Conservation (phyloP, 2,329 filamentous ascomycete species). For the Blumeria hordei region DNA sequence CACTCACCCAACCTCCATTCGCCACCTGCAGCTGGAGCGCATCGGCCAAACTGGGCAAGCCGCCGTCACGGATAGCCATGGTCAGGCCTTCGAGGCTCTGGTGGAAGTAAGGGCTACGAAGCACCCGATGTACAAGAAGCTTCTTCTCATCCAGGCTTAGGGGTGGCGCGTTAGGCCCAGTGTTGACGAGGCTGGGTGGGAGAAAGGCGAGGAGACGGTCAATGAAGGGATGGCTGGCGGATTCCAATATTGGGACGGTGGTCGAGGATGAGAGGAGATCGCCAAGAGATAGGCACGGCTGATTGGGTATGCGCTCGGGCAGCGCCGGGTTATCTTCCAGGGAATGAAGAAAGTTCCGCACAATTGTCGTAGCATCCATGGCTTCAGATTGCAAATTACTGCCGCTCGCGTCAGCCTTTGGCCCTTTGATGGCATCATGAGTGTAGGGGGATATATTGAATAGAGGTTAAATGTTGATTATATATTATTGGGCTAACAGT, state of each 20-base stretch:
- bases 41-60: slow-evolving; percentile 70
- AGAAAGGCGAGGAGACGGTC: slow-evolving; percentile 57
- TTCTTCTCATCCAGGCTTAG: slow-evolving; percentile 59
- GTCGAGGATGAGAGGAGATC: slow-evolving; percentile 60
- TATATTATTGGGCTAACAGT: no score
- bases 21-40: slow-evolving; percentile 59
- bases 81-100: slow-evolving; percentile 72
- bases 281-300: slow-evolving; percentile 39
- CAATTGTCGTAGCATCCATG: slow-evolving; percentile 47
- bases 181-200: slow-evolving; percentile 17
- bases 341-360: slow-evolving; percentile 75
- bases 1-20: slow-evolving; percentile 60
- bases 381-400: slow-evolving; percentile 17
- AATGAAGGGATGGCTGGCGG: slow-evolving; percentile 30
- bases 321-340: slow-evolving; percentile 43
- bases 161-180: slow-evolving; percentile 12
- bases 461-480: no score
- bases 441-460: no score
- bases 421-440: no score
- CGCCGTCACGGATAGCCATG: slow-evolving; percentile 70
- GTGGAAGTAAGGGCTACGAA: slow-evolving; percentile 73
- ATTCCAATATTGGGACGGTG: slow-evolving; percentile 54
- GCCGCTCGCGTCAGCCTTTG: no score
- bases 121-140: slow-evolving; percentile 51
- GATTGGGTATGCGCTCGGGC: neutral